Percentiles rank a stretch among this genome's conserved stretches.
Conservation (phyloP, 805 yeast genomes). For the Teunomyces tritomae region DNA sequence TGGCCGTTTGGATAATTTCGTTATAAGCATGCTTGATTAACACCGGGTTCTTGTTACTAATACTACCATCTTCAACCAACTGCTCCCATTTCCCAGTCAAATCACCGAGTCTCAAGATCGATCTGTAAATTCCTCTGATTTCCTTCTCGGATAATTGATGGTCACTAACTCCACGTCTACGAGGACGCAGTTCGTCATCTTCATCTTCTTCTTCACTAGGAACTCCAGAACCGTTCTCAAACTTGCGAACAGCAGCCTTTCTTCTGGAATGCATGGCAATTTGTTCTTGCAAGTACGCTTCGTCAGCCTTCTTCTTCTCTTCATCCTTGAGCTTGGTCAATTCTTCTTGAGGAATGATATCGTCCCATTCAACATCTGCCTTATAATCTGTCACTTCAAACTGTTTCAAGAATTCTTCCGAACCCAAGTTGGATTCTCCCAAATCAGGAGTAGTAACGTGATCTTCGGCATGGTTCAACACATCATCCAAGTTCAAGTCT, state of each 20-base stretch:
- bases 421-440: constrained; percentile 97
- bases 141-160: constrained; percentile 78
- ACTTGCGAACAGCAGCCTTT: constrained; percentile 66
- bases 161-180: constrained; percentile 26
- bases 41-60: constrained; percentile 81
- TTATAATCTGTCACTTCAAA: constrained; percentile 98
- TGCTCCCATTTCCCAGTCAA: constrained; percentile 75
- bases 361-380: constrained; percentile 99
- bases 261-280: constrained; percentile 83
- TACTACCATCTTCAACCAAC: constrained; percentile 83
- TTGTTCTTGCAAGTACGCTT: constrained; percentile 82
- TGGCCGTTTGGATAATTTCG: constrained; percentile 66
- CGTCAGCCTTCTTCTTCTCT: constrained; percentile 83
- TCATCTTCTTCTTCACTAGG: constrained; percentile 25
- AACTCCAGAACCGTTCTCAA: constrained; percentile 29
- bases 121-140: constrained; percentile 78
- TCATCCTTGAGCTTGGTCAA: constrained; percentile 84
- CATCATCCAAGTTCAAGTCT: constrained; percentile 92
- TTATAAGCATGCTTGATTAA: constrained; percentile 69
- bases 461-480: constrained; percentile 94
- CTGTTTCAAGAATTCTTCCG: constrained; percentile 95
- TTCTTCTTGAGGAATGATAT: constrained; percentile 95
- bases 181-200: constrained; percentile 24
- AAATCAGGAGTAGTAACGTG: constrained; percentile 94
- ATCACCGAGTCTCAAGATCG: constrained; percentile 81